These are phyloP conservation scores for Cyclostephanos tholiformis DNA, from an alignment of 108 stramenopile genomes.

Conservation along the genomic window DNA sequence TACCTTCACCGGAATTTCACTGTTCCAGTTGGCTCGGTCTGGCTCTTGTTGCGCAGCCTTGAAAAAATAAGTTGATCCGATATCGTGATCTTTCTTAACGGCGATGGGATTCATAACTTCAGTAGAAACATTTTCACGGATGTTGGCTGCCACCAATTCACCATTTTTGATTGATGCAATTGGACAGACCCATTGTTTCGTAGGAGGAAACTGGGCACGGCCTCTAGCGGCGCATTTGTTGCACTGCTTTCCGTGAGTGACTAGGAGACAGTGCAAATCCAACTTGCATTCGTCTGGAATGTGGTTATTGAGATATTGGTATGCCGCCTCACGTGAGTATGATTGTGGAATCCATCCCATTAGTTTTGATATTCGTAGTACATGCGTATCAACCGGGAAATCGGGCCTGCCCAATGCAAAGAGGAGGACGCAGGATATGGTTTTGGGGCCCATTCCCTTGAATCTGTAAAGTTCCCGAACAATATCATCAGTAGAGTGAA, in stretches of 20 bases:
- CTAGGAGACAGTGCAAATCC: conserved; percentile 75
- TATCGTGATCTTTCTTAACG: background rate
- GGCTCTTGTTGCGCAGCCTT: background rate
- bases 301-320: conserved; percentile 63
- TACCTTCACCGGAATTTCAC: background rate
- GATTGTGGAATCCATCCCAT: conserved; percentile 58
- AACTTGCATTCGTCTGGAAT: conserved; percentile 65
- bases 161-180: conserved; percentile 44
- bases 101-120: background rate
- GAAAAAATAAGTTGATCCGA: background rate
- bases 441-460: conserved; percentile 83
- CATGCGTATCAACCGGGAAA: conserved; percentile 86
- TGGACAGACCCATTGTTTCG: conserved; percentile 65
- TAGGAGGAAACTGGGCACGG: conserved; percentile 74
- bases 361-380: conserved; percentile 65
- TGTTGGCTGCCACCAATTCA: conserved; percentile 6
- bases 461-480: conserved; percentile 64
- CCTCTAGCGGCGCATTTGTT: conserved; percentile 71
- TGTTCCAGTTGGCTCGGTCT: background rate
- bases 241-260: conserved; percentile 75
- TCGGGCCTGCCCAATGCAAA: conserved; percentile 74
- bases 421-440: conserved; percentile 79
- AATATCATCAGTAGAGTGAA: conserved; percentile 53
- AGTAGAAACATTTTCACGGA: background rate
- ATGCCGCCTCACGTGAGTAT: conserved; percentile 60